Conservation (phyloP, 1,284 basidiomycete genomes). For the Neonothopanus nambi region DNA sequence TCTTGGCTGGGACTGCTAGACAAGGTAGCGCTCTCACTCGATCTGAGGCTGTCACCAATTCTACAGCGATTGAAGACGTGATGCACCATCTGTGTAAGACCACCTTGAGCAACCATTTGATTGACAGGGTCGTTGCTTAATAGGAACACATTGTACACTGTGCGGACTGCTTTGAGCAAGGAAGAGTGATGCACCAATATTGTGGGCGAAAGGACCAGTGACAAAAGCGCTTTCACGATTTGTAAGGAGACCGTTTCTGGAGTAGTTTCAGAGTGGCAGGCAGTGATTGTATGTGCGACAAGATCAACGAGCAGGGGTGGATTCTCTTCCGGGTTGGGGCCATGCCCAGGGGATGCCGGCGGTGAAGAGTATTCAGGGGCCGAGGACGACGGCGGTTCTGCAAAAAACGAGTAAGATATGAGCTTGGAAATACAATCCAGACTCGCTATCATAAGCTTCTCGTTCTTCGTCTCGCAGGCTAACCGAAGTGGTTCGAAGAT, state of each 20-base stretch:
- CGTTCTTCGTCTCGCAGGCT: slow-evolving; percentile 90
- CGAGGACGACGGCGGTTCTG: slow-evolving; percentile 52
- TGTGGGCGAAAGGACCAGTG: slow-evolving; percentile 83
- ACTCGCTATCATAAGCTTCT: slow-evolving; percentile 92
- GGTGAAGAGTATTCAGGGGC: slow-evolving; percentile 54
- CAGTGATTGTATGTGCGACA: slow-evolving; percentile 91
- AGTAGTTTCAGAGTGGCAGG: slow-evolving; percentile 86
- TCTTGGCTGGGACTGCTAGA: slow-evolving; percentile 19
- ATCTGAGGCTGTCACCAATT: slow-evolving; percentile 26
- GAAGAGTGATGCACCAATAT: slow-evolving; percentile 92
- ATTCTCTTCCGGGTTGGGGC: slow-evolving; percentile 43
- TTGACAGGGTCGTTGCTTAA: slow-evolving; percentile 88
- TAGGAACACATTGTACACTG: slow-evolving; percentile 96
- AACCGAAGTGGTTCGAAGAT: slow-evolving; percentile 92
- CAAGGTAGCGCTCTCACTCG: neutral
- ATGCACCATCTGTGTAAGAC: slow-evolving; percentile 95
- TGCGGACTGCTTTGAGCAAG: slow-evolving; percentile 90
- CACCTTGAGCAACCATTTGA: slow-evolving; percentile 95
- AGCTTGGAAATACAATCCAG: slow-evolving; percentile 96
- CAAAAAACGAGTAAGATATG: slow-evolving; percentile 94
- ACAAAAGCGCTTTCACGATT: slow-evolving; percentile 91
- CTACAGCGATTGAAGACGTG: slow-evolving; percentile 87
- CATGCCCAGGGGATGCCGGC: slow-evolving; percentile 65
- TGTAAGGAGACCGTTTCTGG: slow-evolving; percentile 91
- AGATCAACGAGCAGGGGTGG: slow-evolving; percentile 82